Evolutionary conservation across 2,329 filamentous ascomycete genomes (phyloP).

Genomic region (Karstenula rhodostoma): DNA sequence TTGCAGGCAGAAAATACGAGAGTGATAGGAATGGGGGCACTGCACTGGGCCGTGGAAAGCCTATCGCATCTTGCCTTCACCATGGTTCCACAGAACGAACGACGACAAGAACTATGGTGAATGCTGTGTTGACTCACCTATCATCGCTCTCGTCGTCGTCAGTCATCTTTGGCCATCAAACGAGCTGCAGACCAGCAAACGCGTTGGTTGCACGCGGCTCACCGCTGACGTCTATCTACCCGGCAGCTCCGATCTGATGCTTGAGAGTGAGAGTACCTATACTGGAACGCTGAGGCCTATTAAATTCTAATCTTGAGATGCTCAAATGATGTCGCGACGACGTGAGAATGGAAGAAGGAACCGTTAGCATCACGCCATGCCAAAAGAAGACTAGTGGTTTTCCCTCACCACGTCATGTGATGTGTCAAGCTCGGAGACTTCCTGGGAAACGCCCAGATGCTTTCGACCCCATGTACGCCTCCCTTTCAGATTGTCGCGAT

Average conservation of each 20-base stretch:
- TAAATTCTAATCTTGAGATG: not conserved
- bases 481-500: not conserved
- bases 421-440: not conserved
- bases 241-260: not conserved
- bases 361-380: not conserved
- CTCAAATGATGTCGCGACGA: not conserved
- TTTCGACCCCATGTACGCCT: not conserved
- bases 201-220: not conserved
- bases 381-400: not conserved
- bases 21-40: not conserved
- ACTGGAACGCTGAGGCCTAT: not conserved
- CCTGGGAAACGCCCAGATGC: not conserved
- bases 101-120: not conserved
- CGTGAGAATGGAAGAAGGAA: not conserved
- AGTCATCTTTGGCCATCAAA: constrained; percentile 1
- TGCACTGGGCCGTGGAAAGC: not conserved
- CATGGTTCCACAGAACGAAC: not conserved
- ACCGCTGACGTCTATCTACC: not conserved
- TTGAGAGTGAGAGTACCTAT: not conserved
- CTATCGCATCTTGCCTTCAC: not conserved
- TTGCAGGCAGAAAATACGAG: too few species aligned
- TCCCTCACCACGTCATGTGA: not conserved
- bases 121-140: not conserved
- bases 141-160: not conserved
- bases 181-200: not conserved